phyloP scores from a whole-genome alignment of 176 grass and related monocot species.

The Ampelocalamus luodianensis region DNA sequence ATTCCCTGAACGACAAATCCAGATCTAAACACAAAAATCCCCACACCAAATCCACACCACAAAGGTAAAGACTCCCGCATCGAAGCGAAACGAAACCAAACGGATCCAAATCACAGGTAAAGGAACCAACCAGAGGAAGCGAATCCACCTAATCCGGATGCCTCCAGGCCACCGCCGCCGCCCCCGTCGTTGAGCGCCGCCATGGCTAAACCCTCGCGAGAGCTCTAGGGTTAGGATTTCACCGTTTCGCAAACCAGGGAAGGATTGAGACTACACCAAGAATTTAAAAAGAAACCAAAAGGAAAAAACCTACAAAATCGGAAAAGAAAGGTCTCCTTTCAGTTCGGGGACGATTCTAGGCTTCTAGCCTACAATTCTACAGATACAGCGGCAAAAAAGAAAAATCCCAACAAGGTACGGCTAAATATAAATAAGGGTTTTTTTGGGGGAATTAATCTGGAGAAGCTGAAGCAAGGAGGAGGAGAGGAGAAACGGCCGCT shows the following conservation, averaged over 20 bases:
- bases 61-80: not conserved
- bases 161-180: not conserved
- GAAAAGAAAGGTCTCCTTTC: not conserved
- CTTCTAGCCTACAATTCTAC: not conserved
- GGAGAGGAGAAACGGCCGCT: not conserved
- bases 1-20: not conserved
- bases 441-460: not conserved
- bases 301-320: not conserved
- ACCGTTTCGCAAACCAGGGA: not conserved
- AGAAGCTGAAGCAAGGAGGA: not conserved
- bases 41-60: not conserved
- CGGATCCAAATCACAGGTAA: not conserved
- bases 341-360: not conserved
- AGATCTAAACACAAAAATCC: not conserved
- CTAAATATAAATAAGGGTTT: not conserved
- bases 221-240: not conserved
- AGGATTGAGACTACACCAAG: not conserved
- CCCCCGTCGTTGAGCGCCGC: not conserved
- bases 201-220: slow-evolving; percentile 5
- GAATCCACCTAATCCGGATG: not conserved
- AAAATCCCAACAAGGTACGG: not conserved
- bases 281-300: not conserved
- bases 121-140: not conserved
- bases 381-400: not conserved
- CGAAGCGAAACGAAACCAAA: not conserved